A percentile compares a stretch with the other conserved stretches of the same genome.
Conservation (phyloP, 2,329 filamentous ascomycete genomes). For the Sphaceloma murrayae region DNA sequence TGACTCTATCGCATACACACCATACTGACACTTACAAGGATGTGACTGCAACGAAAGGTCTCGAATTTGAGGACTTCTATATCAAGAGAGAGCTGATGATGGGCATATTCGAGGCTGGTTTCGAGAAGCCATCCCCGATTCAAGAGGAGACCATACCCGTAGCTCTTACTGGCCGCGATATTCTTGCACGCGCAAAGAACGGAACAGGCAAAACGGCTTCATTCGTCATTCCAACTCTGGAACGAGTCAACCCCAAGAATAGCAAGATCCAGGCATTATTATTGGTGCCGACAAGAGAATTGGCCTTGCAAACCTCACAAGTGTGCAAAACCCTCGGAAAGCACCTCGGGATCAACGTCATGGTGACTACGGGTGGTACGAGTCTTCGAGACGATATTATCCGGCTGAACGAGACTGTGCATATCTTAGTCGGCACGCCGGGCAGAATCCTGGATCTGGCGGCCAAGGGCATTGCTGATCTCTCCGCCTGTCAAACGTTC, state of each 20-base stretch:
- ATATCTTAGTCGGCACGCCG: slow-evolving; percentile 95
- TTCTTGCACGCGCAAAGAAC: slow-evolving; percentile 94
- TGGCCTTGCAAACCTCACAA: slow-evolving; percentile 96
- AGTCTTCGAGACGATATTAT: slow-evolving; percentile 94
- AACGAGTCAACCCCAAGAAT: slow-evolving; percentile 93
- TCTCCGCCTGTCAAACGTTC: slow-evolving; percentile 93
- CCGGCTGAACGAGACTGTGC: slow-evolving; percentile 83
- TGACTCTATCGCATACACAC: slow-evolving; percentile 4
- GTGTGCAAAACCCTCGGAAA: slow-evolving; percentile 98
- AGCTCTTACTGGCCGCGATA: slow-evolving; percentile 86
- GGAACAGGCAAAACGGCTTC: slow-evolving; percentile 97
- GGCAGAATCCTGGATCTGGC: slow-evolving; percentile 93
- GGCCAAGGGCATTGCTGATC: slow-evolving; percentile 90
- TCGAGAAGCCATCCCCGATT: slow-evolving; percentile 96
- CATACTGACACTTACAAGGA: slow-evolving; percentile 48
- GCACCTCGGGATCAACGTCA: slow-evolving; percentile 93
- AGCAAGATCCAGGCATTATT: slow-evolving; percentile 95
- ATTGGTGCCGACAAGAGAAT: slow-evolving; percentile 89
- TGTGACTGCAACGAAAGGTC: slow-evolving; percentile 94
- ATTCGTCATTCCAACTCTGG: slow-evolving; percentile 89
- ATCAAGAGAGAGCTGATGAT: slow-evolving; percentile 93
- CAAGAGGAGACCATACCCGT: slow-evolving; percentile 99
- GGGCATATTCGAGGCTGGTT: slow-evolving; percentile 98
- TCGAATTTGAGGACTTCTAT: slow-evolving; percentile 95
- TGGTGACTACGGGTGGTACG: slow-evolving; percentile 97